Conservation (phyloP, 139 green algal genomes). For the Chlorella sp. region DNA sequence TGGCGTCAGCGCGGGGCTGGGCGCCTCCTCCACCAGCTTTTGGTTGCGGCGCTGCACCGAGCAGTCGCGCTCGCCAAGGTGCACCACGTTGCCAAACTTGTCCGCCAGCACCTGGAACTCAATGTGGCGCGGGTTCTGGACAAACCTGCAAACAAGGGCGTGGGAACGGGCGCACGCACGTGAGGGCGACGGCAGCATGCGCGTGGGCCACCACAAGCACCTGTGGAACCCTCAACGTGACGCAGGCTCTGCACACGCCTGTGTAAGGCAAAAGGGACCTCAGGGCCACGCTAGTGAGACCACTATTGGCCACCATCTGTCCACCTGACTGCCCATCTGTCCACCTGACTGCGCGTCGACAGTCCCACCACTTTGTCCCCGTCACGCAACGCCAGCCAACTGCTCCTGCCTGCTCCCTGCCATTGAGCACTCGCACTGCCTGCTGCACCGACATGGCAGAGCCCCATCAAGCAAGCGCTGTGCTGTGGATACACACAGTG, state of each 20-base stretch:
- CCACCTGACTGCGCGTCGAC: too few relatives aligned
- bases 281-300: background rate
- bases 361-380: too few relatives aligned
- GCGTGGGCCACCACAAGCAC: background rate
- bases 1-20: conserved; percentile 77
- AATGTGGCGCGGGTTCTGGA: conserved; percentile 92
- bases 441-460: too few relatives aligned
- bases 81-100: conserved; percentile 92
- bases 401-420: too few relatives aligned
- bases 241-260: too few relatives aligned
- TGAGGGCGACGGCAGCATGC: background rate
- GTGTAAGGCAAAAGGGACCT: background rate
- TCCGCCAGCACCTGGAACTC: conserved; percentile 97
- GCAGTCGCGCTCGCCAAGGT: conserved; percentile 95
- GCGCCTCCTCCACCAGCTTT: conserved; percentile 96
- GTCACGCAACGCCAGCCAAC: too few relatives aligned
- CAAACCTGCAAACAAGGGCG: conserved; percentile 34
- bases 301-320: too few relatives aligned
- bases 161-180: background rate
- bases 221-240: too few relatives aligned
- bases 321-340: too few relatives aligned
- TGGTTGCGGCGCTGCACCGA: conserved; percentile 90
- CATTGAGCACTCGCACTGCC: too few relatives aligned
- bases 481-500: background rate
- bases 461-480: too few relatives aligned